Conservation (phyloP, 139 green algal genomes). For the Tetraselmis chui region DNA sequence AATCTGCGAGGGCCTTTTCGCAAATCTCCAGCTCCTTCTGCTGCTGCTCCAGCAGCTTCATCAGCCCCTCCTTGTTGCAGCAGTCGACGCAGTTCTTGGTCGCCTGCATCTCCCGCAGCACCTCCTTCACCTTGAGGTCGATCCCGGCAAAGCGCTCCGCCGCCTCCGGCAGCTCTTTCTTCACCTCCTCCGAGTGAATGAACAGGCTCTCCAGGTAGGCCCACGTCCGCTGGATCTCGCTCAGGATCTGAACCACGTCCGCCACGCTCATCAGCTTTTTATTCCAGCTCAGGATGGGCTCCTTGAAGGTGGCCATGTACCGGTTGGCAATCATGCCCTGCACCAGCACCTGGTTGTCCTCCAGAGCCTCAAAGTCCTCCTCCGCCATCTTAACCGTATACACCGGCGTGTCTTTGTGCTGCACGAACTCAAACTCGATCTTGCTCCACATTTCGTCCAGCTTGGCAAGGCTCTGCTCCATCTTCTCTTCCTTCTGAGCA, state of each 20-base stretch:
- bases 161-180: constrained; percentile 80
- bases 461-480: constrained; percentile 64
- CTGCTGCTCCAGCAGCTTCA: constrained; percentile 71
- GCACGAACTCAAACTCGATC: constrained; percentile 66
- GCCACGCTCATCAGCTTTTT: constrained; percentile 75
- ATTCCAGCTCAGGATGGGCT: constrained; percentile 74
- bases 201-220: constrained; percentile 79
- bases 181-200: constrained; percentile 81
- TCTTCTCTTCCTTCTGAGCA: constrained; percentile 82
- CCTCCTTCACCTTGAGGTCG: constrained; percentile 64
- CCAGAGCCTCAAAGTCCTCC: constrained; percentile 78
- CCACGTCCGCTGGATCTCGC: constrained; percentile 80
- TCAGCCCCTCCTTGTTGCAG: constrained; percentile 67
- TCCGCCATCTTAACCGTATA: constrained; percentile 78
- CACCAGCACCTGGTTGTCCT: constrained; percentile 81
- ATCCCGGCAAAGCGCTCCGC: constrained; percentile 68
- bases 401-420: constrained; percentile 63
- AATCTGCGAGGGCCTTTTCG: constrained; percentile 76
- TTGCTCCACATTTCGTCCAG: constrained; percentile 62
- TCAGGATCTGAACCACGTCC: constrained; percentile 68
- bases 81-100: constrained; percentile 67
- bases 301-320: constrained; percentile 83
- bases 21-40: constrained; percentile 61
- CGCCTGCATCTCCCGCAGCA: constrained; percentile 21
- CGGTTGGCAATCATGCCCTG: constrained; percentile 87